Evolutionary conservation across 2,329 filamentous ascomycete genomes (phyloP).

Genomic region (Hypoxylon sp.): DNA sequence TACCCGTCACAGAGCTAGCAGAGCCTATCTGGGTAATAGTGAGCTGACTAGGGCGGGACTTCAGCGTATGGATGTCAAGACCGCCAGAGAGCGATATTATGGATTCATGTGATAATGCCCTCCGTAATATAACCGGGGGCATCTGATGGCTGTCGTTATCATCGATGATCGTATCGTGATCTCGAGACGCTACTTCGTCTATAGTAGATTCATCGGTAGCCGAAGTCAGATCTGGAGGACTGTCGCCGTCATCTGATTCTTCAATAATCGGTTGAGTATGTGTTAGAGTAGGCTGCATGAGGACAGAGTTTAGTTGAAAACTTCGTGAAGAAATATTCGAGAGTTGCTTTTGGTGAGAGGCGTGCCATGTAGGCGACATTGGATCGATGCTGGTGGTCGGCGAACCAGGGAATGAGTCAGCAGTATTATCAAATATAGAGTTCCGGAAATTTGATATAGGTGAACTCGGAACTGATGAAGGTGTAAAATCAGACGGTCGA

Average conservation of each 20-base stretch:
- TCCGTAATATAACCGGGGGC: conserved; percentile 68
- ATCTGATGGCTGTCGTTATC: conserved; percentile 55
- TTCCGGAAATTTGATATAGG: conserved; percentile 81
- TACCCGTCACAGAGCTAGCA: conserved; percentile 68
- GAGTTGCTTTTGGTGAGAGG: conserved; percentile 67
- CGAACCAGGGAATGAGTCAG: conserved; percentile 81
- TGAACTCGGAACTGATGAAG: conserved; percentile 85
- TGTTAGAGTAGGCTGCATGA: conserved; percentile 44
- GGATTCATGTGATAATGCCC: conserved; percentile 85
- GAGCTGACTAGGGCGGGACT: conserved; percentile 81
- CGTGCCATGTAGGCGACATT: conserved; percentile 71
- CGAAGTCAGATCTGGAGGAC: conserved; percentile 52
- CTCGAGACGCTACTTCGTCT: conserved; percentile 50
- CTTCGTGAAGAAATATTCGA: conserved; percentile 71
- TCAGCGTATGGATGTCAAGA: conserved; percentile 89
- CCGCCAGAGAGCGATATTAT: conserved; percentile 89
- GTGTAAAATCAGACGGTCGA: conserved; percentile 73
- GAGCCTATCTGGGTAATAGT: conserved; percentile 69
- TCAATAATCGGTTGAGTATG: conserved; percentile 52
- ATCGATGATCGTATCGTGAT: conserved; percentile 36
- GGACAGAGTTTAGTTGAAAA: conserved; percentile 56
- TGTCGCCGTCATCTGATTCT: conserved; percentile 54
- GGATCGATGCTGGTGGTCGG: conserved; percentile 84
- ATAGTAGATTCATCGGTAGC: conserved; percentile 57
- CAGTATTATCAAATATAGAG: conserved; percentile 84